A percentile compares a stretch with the other conserved stretches of the same genome.
Evolutionary conservation across 495 filamentous ascomycete species (phyloP).

Genomic region (Daldinia caldariorum): DNA sequence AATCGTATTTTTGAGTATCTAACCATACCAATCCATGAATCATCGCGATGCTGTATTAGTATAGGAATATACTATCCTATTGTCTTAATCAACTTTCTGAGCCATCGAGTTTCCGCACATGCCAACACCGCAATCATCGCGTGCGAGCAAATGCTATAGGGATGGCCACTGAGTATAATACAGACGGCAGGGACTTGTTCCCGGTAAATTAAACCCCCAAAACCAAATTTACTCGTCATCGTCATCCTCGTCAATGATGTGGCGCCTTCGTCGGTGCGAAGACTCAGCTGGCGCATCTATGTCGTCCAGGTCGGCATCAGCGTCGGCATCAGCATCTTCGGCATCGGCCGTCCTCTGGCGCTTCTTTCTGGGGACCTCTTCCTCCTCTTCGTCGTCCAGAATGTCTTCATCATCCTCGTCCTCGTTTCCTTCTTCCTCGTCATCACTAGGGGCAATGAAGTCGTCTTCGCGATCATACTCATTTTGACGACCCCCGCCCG

Average conservation of each 20-base stretch:
- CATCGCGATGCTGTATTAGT: background rate
- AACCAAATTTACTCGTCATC: conserved; percentile 50
- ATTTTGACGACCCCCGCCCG: conserved; percentile 72
- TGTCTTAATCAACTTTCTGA: background rate
- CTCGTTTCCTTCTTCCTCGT: conserved; percentile 68
- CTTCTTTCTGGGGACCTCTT: conserved; percentile 60
- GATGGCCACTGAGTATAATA: conserved; percentile 17
- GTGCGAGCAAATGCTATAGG: background rate
- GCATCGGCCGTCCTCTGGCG: conserved; percentile 59
- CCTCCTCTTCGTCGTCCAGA: conserved; percentile 58
- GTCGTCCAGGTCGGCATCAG: conserved; percentile 57
- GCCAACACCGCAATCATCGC: background rate
- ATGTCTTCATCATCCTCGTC: conserved; percentile 69
- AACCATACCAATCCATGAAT: background rate
- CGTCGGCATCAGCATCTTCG: conserved; percentile 54
- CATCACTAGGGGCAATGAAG: conserved; percentile 79
- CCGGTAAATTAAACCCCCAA: background rate
- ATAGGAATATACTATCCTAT: background rate
- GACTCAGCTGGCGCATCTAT: conserved; percentile 52
- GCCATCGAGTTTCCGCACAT: background rate
- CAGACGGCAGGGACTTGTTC: conserved; percentile 10
- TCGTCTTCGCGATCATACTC: conserved; percentile 86
- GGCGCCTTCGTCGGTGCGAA: conserved; percentile 50
- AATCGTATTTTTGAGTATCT: background rate
- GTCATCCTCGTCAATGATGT: conserved; percentile 62